Evolutionary conservation across 2,329 filamentous ascomycete genomes (phyloP).

Genomic region (Aspergillus unguis): DNA sequence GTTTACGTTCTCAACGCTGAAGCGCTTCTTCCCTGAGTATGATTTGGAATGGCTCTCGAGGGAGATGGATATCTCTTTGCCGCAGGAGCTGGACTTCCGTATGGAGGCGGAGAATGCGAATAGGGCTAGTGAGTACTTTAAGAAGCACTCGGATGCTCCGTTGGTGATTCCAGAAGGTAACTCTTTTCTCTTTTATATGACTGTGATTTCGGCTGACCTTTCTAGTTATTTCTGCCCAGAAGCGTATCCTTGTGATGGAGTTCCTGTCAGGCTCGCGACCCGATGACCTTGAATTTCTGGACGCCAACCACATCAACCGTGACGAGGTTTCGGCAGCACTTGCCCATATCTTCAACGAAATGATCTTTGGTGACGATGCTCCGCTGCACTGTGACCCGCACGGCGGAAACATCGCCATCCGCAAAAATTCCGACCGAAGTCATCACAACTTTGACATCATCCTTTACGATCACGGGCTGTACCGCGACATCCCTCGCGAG

Average conservation of each 20-base stretch:
- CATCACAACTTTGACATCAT: constrained; percentile 88
- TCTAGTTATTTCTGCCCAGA: constrained; percentile 77
- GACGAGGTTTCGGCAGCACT: constrained; percentile 93
- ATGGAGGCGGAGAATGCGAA: constrained; percentile 81
- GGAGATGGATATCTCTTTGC: constrained; percentile 88
- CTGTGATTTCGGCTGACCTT: constrained; percentile 15
- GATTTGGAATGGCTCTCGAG: constrained; percentile 92
- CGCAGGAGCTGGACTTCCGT: constrained; percentile 85
- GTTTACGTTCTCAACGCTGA: constrained; percentile 86
- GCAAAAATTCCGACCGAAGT: constrained; percentile 63
- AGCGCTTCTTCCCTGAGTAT: constrained; percentile 94
- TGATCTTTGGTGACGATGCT: constrained; percentile 90
- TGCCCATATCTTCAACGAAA: constrained; percentile 94
- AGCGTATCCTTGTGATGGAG: constrained; percentile 92
- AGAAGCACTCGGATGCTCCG: constrained; percentile 68
- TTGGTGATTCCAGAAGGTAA: constrained; percentile 73
- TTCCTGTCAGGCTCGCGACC: constrained; percentile 81
- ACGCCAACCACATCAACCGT: constrained; percentile 80
- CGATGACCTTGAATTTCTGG: constrained; percentile 84
- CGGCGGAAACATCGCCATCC: constrained; percentile 90
- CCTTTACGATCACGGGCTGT: constrained; percentile 94
- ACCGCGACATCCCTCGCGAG: constrained; percentile 79
- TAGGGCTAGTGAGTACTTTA: constrained; percentile 77
- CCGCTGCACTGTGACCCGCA: constrained; percentile 96
- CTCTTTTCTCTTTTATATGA: not conserved